Evolutionary conservation across 2,329 filamentous ascomycete genomes (phyloP).

Genomic region (Colletotrichum musae): DNA sequence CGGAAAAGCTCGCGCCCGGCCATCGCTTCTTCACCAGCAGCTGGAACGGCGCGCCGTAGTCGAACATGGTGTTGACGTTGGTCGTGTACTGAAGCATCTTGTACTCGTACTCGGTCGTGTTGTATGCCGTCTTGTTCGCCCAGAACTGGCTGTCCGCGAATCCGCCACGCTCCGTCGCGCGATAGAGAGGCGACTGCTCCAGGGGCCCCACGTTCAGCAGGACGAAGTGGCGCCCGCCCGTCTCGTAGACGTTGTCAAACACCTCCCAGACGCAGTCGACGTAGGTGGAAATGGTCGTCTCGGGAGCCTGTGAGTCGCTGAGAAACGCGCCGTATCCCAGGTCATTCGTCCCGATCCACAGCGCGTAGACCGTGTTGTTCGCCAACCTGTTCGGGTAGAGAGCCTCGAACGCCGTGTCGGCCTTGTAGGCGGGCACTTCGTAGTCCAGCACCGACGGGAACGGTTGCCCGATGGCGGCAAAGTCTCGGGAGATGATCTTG

Average conservation of each 20-base stretch:
- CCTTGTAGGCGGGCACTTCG: slow-evolving; percentile 70
- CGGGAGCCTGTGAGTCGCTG: slow-evolving; percentile 71
- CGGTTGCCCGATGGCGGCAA: slow-evolving; percentile 62
- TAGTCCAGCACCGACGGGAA: slow-evolving; percentile 77
- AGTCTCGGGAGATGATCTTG: slow-evolving; percentile 71
- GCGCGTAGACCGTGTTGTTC: slow-evolving; percentile 77
- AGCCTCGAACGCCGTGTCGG: slow-evolving; percentile 60
- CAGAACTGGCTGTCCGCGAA: slow-evolving; percentile 60
- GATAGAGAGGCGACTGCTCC: slow-evolving; percentile 78
- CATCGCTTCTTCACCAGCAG: slow-evolving; percentile 61
- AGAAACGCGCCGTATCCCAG: slow-evolving; percentile 77
- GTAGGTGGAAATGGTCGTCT: slow-evolving; percentile 75
- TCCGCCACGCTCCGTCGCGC: slow-evolving; percentile 60
- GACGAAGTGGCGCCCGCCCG: slow-evolving; percentile 79
- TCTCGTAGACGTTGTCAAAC: slow-evolving; percentile 74
- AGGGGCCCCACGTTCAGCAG: slow-evolving; percentile 79
- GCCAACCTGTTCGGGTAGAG: slow-evolving; percentile 62
- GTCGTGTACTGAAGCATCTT: slow-evolving; percentile 64
- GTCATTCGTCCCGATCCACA: slow-evolving; percentile 90
- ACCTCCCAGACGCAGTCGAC: slow-evolving; percentile 77
- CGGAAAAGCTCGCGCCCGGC: slow-evolving; percentile 72
- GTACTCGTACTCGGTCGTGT: slow-evolving; percentile 61
- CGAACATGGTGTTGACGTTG: slow-evolving; percentile 63
- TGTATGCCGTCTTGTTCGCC: slow-evolving; percentile 60
- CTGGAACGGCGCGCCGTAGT: slow-evolving; percentile 65